Base-by-base conservation (phyloP, 805 yeast genomes). In the Saturnispora diversa region DNA sequence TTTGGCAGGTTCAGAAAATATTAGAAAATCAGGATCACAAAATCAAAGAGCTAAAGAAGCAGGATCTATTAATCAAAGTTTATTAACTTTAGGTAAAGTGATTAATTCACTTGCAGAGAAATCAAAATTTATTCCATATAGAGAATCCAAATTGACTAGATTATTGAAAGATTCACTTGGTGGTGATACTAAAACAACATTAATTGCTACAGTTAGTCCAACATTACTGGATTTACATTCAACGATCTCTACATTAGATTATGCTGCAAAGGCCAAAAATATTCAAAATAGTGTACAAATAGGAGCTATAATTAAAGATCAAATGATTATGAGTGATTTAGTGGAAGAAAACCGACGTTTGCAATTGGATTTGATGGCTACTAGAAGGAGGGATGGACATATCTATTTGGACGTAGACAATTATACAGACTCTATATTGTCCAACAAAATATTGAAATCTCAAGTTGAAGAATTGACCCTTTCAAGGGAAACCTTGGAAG, bases 1-100 rank as follows among this genome's bases (percentile, higher is more conserved):
- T 63, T 68, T 90, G 48, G 98, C 97, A 0, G 97, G 98, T 1
- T 84, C 95, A 5, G 98, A 90, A 58, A 88, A 88, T 56, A 80
- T 90, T 40, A 74, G 68, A 47, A 68, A 86, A 51, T 84, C 95
- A 0, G 98, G 98, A 3, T 95, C 97, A 0, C 69, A 75, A 19
- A 78, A 83, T 49, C 81, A 77, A 55, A 69, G 95, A 32, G 96
- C 95, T 0, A 78, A 86, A 49, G 98, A 90, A 55, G 95, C 97
- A 0, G 97, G 96, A 0, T 76, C 85, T 15, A 88, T 88, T 37
- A 90, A 90, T 59, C 95, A 86, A 59, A 81, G 94, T 58, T 65
- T 90, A 39, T 63, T 90, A 27, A 80, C 96, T 0, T 67, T 90
- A 31, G 97, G 97, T 1, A 68, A 95, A 46, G 97, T 90, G 1